Base-by-base conservation (phyloP, 2,329 filamentous ascomycete genomes). In the Cephalotrichum gorgonifer region DNA sequence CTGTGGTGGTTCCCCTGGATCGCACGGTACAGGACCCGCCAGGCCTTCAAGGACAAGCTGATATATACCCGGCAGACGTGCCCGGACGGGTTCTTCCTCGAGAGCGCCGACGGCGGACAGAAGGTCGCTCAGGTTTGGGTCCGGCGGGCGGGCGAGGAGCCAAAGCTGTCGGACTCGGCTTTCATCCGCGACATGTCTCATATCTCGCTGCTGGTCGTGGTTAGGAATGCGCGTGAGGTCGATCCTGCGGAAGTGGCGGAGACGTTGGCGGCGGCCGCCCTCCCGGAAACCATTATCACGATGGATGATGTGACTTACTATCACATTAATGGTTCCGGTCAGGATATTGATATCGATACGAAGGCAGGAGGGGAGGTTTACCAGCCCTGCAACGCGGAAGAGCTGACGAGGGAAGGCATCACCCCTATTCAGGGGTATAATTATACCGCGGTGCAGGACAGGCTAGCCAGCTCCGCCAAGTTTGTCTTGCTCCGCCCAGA, bases 321-420 rank as follows among this genome's bases (percentile, higher is more conserved):
- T 30, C 7, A 35, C 22, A 26, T 46, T 9, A 38, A 12, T 15
- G 20, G 22, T 14, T 25, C 44, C 31, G 17, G 27, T 26, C 28
- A 17, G 17, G 22, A 22, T 11, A 6, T 38, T 3, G 22, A 20
- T 14, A 26, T 25, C 23, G 17, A 25, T 23, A 8, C 22, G 3
- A 46, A 46, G 17, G 7, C 12, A 6, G 44, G 44, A 5, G 44
- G 44, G 8, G 30, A 38, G 20, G 20, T 46, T 12, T 46, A 38
- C 30, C 25, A 35, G 15, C 44, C 44, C 6, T 46, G 44, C 30
- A 25, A 28, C 11, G 30, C 12, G 6, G 30, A 79, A 75, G 1
- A 81, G 66, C 56, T 71, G 59, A 48, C 75, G 73, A 64, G 81
- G 80, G 27, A 82, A 66, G 55, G 80, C 77, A 54, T 78, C 78